Conservation (phyloP, 805 yeast genomes). For the Candida taoyuanica region DNA sequence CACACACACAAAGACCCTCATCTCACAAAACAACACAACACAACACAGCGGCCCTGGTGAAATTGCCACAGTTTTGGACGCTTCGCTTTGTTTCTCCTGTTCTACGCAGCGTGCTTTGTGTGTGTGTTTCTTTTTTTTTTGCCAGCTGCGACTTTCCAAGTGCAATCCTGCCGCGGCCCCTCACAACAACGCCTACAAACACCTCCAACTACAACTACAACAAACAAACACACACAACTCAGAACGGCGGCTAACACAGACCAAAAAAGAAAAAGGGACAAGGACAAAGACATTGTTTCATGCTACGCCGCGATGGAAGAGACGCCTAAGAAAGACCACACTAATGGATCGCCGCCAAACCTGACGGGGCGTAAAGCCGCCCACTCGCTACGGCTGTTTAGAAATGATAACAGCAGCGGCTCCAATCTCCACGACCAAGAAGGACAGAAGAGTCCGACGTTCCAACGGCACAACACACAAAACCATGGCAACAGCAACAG, state of each 20-base stretch:
- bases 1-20: background rate
- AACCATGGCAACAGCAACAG: too few species aligned
- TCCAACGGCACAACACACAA: conserved; percentile 6
- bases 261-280: too few species aligned
- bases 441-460: conserved; percentile 6
- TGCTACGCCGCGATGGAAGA: conserved; percentile 4
- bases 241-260: background rate
- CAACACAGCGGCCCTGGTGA: background rate
- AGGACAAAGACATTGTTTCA: too few species aligned
- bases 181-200: too few species aligned
- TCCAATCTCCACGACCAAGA: conserved; percentile 7
- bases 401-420: conserved; percentile 30
- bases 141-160: too few species aligned
- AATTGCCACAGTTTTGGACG: background rate
- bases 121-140: too few species aligned
- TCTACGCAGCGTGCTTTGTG: too few species aligned
- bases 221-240: too few species aligned
- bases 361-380: conserved; percentile 55
- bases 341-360: conserved; percentile 14
- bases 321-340: conserved; percentile 7
- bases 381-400: conserved; percentile 48
- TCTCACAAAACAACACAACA: background rate
- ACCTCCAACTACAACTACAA: too few species aligned
- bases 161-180: too few species aligned
- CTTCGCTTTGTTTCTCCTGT: too few species aligned